These are phyloP conservation scores for Cutaneotrichosporon curvatum DNA, from an alignment of 1,284 basidiomycete species.

Conservation along the genomic window DNA sequence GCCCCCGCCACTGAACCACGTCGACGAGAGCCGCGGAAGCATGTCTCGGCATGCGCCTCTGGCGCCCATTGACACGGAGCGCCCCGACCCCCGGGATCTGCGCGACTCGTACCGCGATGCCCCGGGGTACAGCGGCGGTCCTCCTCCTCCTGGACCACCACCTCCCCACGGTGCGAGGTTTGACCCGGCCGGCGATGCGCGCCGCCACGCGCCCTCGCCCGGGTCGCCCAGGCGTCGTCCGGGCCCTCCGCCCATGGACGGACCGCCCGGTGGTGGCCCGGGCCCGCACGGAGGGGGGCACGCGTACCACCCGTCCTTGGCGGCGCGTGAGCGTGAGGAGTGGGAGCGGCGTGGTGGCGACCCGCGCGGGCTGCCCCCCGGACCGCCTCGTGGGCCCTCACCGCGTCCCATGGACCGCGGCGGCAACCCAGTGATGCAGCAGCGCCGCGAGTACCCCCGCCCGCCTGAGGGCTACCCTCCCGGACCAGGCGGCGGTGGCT, in stretches of 20 bases:
- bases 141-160: slow-evolving; percentile 5
- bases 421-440: slow-evolving; percentile 5
- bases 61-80: slow-evolving; percentile 75
- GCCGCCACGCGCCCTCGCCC: slow-evolving; percentile 25
- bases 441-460: slow-evolving; percentile 13
- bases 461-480: slow-evolving; percentile 8
- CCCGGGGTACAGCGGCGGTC: slow-evolving; percentile 6
- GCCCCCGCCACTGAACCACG: slow-evolving; percentile 39
- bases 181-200: slow-evolving; percentile 29
- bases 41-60: slow-evolving; percentile 57
- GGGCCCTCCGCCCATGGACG: not conserved
- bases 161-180: slow-evolving; percentile 14
- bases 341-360: slow-evolving; percentile 44
- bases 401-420: slow-evolving; percentile 29
- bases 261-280: not conserved
- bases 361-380: slow-evolving; percentile 14
- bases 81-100: slow-evolving; percentile 41
- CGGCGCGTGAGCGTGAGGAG: slow-evolving; percentile 33
- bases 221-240: slow-evolving; percentile 29
- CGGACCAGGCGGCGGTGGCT: not conserved
- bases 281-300: no score
- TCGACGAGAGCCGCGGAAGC: slow-evolving; percentile 38
- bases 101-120: slow-evolving; percentile 19
- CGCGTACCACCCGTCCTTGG: slow-evolving; percentile 6
- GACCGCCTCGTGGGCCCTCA: slow-evolving; percentile 29